phyloP scores from a whole-genome alignment of 1,139 yeast species.

The Candida labiduridarum region DNA sequence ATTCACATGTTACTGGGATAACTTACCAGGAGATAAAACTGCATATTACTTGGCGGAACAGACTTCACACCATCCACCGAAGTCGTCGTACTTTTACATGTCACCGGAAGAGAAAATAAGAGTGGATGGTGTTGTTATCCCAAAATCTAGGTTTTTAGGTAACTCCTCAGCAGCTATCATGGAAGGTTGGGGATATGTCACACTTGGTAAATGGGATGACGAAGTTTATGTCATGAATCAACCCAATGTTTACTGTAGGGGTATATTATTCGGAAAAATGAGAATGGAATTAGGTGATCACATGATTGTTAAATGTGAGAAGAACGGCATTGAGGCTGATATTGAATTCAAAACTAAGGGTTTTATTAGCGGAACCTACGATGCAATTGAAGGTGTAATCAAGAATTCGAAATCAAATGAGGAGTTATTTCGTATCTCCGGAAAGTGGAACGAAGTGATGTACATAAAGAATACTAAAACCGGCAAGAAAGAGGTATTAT shows the following conservation, averaged over 20 bases:
- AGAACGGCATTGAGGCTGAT: constrained; percentile 66
- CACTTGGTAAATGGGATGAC: constrained; percentile 63
- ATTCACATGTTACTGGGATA: constrained; percentile 90
- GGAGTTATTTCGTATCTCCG: constrained; percentile 65
- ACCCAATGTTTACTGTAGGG: constrained; percentile 96
- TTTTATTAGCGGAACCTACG: constrained; percentile 88
- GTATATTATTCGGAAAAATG: constrained; percentile 86
- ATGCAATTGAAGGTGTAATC: constrained; percentile 79
- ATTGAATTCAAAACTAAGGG: constrained; percentile 96
- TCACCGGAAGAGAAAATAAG: constrained; percentile 80
- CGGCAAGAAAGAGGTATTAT: constrained; percentile 53
- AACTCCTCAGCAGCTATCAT: constrained; percentile 96
- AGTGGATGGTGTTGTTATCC: constrained; percentile 87
- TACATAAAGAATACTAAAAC: constrained; percentile 60
- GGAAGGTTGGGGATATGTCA: constrained; percentile 85
- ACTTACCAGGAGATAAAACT: constrained; percentile 50
- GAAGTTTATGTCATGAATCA: constrained; percentile 81
- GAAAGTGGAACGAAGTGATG: constrained; percentile 94
- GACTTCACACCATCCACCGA: constrained; percentile 98
- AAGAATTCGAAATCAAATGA: constrained; percentile 56
- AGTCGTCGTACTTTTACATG: constrained; percentile 87
- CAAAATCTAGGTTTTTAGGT: constrained; percentile 86
- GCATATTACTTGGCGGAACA: constrained; percentile 92
- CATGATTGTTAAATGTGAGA: constrained; percentile 68
- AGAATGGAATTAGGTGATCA: constrained; percentile 93